phyloP scores from a whole-genome alignment of 1,139 yeast species.

The Blastobotrys proliferans region DNA sequence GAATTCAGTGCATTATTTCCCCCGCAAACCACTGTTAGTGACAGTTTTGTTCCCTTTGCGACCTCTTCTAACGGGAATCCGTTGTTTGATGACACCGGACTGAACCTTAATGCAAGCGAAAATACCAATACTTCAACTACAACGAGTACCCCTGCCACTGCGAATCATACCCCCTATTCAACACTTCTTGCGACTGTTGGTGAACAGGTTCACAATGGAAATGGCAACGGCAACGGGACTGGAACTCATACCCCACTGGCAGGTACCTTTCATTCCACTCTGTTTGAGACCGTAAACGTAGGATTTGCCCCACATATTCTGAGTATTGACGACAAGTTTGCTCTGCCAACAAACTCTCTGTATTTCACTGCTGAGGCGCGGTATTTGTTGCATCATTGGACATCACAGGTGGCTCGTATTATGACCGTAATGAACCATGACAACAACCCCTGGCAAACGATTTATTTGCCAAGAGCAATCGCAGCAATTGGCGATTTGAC shows the following conservation, averaged over 20 bases:
- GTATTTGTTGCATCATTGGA: slow-evolving; percentile 67
- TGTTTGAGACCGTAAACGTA: slow-evolving; percentile 25
- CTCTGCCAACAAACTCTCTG: slow-evolving; percentile 55
- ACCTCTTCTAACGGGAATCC: neutral
- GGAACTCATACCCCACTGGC: neutral
- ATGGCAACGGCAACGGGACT: too few species aligned
- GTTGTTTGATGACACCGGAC: neutral
- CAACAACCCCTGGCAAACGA: slow-evolving; percentile 84
- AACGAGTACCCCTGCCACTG: slow-evolving; percentile 18
- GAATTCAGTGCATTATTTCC: slow-evolving; percentile 13
- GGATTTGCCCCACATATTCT: slow-evolving; percentile 37
- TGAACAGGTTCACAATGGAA: too few species aligned
- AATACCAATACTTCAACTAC: slow-evolving; percentile 16
- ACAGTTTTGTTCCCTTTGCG: slow-evolving; percentile 4
- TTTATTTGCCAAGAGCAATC: slow-evolving; percentile 77
- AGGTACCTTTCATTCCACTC: slow-evolving; percentile 34
- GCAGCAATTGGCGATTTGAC: slow-evolving; percentile 78
- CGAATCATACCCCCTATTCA: neutral
- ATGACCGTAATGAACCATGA: slow-evolving; percentile 84
- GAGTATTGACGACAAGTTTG: slow-evolving; percentile 34
- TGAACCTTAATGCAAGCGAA: slow-evolving; percentile 6
- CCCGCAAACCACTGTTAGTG: slow-evolving; percentile 10
- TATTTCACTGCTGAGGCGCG: slow-evolving; percentile 43
- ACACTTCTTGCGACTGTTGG: too few species aligned
- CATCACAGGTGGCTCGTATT: slow-evolving; percentile 75